Percentiles rank a stretch among this genome's conserved stretches.
Evolutionary conservation across 73 alveolate species (phyloP).

Genomic region (Paramecium biaurelia): DNA sequence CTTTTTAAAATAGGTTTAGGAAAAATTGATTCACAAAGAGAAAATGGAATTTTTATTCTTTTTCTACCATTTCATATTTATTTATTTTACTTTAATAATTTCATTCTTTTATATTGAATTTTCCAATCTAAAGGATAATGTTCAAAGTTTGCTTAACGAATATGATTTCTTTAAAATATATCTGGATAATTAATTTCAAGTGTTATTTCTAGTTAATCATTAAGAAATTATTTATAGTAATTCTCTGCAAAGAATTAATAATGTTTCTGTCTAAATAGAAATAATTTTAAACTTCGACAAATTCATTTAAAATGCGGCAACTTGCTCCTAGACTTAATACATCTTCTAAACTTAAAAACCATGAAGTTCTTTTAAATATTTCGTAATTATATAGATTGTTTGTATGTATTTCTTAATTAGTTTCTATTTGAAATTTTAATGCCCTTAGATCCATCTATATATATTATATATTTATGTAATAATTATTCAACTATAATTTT

Average conservation of each 20-base stretch:
- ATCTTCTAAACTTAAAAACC: not conserved
- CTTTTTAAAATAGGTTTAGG: slow-evolving; percentile 28
- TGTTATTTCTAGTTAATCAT: not conserved
- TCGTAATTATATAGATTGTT: not conserved
- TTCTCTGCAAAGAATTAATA: not conserved
- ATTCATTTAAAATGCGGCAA: not conserved
- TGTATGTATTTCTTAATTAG: not conserved
- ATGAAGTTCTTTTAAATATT: not conserved
- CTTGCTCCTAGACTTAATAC: not conserved
- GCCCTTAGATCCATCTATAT: not conserved
- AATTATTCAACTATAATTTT: not conserved
- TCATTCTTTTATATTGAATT: not conserved
- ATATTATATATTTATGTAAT: not conserved
- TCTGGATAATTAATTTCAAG: slow-evolving; percentile 41
- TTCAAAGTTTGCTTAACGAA: not conserved
- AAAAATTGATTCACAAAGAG: not conserved
- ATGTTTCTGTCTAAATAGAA: not conserved
- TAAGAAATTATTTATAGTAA: slow-evolving; percentile 3
- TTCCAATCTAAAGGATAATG: not conserved
- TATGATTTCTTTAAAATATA: not conserved
- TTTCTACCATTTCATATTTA: not conserved
- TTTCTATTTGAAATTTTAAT: not conserved
- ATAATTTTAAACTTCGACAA: not conserved
- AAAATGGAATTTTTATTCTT: not conserved
- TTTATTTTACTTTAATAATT: not conserved